phyloP scores from a whole-genome alignment of 257 asterid genomes.

The Nicotiana paniculata region DNA sequence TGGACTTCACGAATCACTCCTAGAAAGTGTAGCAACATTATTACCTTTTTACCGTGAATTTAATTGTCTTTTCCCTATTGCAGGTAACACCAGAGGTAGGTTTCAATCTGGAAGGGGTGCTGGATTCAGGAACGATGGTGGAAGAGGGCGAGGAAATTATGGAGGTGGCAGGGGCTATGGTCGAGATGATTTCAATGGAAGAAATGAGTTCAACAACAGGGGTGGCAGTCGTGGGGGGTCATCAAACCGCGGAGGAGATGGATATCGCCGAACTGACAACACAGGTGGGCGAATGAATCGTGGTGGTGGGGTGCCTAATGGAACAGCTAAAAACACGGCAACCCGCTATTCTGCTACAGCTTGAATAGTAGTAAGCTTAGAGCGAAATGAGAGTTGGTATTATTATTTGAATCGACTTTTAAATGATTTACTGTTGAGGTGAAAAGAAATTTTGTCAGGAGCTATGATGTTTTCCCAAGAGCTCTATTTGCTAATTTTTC shows the following conservation, averaged over 20 bases:
- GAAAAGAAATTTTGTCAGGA: constrained; percentile 5
- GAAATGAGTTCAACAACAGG: constrained; percentile 54
- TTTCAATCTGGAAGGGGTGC: constrained; percentile 59
- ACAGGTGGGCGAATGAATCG: constrained; percentile 27
- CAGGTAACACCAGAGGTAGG: constrained; percentile 62
- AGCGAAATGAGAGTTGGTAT: constrained; percentile 8
- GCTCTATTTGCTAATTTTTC: neutral
- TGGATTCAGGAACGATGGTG: constrained; percentile 81
- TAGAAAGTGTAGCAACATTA: neutral
- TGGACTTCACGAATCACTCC: neutral
- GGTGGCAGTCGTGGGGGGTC: constrained; percentile 60
- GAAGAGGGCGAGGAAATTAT: constrained; percentile 68
- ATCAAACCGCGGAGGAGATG: constrained; percentile 49
- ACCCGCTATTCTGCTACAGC: constrained; percentile 63
- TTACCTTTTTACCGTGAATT: neutral
- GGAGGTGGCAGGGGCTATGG: constrained; percentile 61
- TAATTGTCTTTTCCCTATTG: neutral
- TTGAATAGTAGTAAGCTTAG: constrained; percentile 26
- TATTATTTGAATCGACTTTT: neutral
- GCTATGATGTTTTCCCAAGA: neutral
- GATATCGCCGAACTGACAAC: constrained; percentile 39
- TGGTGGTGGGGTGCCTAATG: constrained; percentile 44
- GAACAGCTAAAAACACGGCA: constrained; percentile 36
- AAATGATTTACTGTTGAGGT: neutral
- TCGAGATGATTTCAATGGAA: constrained; percentile 52